Base-by-base conservation (phyloP, 371 early-diverging fungal genomes). In the Agmasoma carcini region DNA sequence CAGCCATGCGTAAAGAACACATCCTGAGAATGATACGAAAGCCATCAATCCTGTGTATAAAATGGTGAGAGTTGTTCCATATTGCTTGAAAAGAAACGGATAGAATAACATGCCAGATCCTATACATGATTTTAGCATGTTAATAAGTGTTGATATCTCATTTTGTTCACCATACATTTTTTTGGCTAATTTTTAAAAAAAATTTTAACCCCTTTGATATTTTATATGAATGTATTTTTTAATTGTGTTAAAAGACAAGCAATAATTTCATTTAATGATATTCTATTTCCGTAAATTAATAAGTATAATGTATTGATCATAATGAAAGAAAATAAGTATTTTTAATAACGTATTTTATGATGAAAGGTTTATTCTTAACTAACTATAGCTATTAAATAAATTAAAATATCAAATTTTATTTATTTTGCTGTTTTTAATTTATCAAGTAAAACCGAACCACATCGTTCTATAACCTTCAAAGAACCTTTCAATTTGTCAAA, bases 41-140 rank as follows among this genome's bases (percentile, higher is more conserved):
- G 53, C 54, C 34, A 39, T 44, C 0, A 65, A 17, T 20, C 41
- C 11, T 1, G 65, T 55, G 15, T 52, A 22, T 12, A 49, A 6
- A 1, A 55, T 33, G 15, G 54, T 34, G 15, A 17, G 36, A 36
- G 49, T 31, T 22, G 55, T 19, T 0, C 65, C 65, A 55, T 59
- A 50, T 40, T 15, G 31, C 25, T 59, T 20, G 17, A 54, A 54
- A 6, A 65, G 51, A 48, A 19, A 37, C 6, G 65, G 65, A 51
- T 65, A 65, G 33, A 30, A 45, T 31, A 65, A 26, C 1, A 65
- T 53, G 2, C 59, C 65, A 50, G 46, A 39, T 19, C 65, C 65
- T n/a, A 65, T 36, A 17, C 39, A 51, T 15, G 65, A 52, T 33
- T 65, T 65, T 26, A 59, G 40, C 20, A 65, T 44, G 43, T 65